Conservation (phyloP, 345 rosid species). For the Ceriops tagal region DNA sequence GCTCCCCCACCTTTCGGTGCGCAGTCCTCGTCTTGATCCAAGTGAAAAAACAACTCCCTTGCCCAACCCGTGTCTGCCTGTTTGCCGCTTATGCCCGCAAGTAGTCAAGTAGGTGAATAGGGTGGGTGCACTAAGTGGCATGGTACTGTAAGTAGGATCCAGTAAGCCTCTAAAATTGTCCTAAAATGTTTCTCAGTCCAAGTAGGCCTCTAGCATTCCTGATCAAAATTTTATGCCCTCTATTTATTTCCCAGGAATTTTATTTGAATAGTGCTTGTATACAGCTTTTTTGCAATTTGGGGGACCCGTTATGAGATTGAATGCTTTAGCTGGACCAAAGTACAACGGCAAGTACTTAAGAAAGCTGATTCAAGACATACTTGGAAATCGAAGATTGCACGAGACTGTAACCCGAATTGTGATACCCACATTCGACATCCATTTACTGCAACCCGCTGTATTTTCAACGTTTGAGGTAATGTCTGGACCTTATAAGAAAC, state of each 20-base stretch:
- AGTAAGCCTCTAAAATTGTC: background rate
- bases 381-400: conserved; percentile 11
- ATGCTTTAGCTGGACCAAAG: conserved; percentile 19
- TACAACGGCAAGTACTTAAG: conserved; percentile 7
- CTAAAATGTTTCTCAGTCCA: conserved; percentile 17
- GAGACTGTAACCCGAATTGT: conserved; percentile 17
- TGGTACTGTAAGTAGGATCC: too few relatives aligned
- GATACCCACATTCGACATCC: conserved; percentile 22
- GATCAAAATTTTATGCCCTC: background rate
- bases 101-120: too few relatives aligned
- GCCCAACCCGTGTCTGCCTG: too few relatives aligned
- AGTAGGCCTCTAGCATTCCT: background rate
- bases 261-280: background rate
- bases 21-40: too few relatives aligned
- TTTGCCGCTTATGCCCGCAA: too few relatives aligned
- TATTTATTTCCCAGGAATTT: background rate
- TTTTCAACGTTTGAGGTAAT: conserved; percentile 18
- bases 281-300: background rate
- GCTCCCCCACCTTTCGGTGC: too few relatives aligned
- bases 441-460: conserved; percentile 17
- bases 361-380: background rate
- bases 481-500: background rate
- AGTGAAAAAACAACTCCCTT: too few relatives aligned
- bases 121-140: too few relatives aligned
- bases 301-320: background rate